Evolutionary conservation across 257 asterid species (phyloP).

Genomic region (Thymus quinquecostatus): DNA sequence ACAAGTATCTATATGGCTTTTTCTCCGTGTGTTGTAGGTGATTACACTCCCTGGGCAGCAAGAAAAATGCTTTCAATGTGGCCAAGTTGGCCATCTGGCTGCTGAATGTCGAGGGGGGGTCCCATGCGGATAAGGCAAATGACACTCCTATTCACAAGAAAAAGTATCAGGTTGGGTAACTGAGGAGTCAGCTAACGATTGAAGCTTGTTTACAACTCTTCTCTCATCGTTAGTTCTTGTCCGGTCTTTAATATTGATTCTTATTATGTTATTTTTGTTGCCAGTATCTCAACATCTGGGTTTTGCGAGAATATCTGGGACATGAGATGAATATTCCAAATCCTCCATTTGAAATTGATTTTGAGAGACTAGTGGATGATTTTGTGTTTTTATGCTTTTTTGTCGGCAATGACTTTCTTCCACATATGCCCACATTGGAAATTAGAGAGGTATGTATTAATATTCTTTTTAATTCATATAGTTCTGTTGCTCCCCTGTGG

Average conservation of each 20-base stretch:
- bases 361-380: conserved; percentile 96
- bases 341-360: conserved; percentile 76
- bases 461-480: conserved; percentile 11
- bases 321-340: conserved; percentile 72
- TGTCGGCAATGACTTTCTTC: conserved; percentile 99
- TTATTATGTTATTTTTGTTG: conserved; percentile 37
- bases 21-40: conserved; percentile 55
- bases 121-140: conserved; percentile 45
- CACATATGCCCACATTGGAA: conserved; percentile 97
- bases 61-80: conserved; percentile 89
- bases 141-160: conserved; percentile 75
- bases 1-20: neutral
- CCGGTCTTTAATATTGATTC: conserved; percentile 25
- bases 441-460: conserved; percentile 85
- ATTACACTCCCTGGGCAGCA: conserved; percentile 78
- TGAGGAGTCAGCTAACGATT: conserved; percentile 28
- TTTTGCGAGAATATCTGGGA: conserved; percentile 87
- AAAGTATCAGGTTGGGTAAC: conserved; percentile 79
- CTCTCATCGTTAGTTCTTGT: conserved; percentile 5
- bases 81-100: conserved; percentile 91
- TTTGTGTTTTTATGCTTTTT: conserved; percentile 91
- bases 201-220: conserved; percentile 19
- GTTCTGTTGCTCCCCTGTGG: conserved; percentile 20
- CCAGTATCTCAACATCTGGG: conserved; percentile 91
- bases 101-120: conserved; percentile 69